phyloP scores from a whole-genome alignment of 345 rosid genomes.

The Melaleuca quinquenervia region DNA sequence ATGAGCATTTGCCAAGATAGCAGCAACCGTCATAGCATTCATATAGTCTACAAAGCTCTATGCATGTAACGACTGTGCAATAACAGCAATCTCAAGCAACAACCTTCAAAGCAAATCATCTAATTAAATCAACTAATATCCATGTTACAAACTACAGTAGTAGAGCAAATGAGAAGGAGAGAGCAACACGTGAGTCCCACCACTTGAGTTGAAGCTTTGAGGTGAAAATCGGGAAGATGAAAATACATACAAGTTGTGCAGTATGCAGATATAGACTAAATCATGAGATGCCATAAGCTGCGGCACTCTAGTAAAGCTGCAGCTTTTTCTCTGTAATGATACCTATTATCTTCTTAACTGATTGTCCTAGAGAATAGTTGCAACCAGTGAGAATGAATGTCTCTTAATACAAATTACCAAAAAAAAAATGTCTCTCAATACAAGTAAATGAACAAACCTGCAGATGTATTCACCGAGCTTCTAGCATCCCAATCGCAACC shows the following conservation, averaged over 20 bases:
- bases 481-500: conserved; percentile 9
- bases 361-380: background rate
- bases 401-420: background rate
- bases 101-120: background rate
- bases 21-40: background rate
- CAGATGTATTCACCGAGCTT: conserved; percentile 4
- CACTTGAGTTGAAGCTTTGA: background rate
- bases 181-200: background rate
- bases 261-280: background rate
- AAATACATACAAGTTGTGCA: background rate
- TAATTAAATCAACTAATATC: background rate
- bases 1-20: background rate
- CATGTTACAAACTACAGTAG: background rate
- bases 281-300: background rate
- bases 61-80: background rate
- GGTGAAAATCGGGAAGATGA: background rate
- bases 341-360: background rate
- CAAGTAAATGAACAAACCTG: conserved; percentile 17
- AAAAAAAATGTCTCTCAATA: background rate
- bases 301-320: background rate
- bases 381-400: background rate
- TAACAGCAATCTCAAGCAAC: background rate
- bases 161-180: background rate
- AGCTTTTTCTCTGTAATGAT: background rate
- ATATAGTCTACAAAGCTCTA: background rate